These are phyloP conservation scores for Blepharisma undulans DNA, from an alignment of 169 alveolate genomes.

Conservation along the genomic window DNA sequence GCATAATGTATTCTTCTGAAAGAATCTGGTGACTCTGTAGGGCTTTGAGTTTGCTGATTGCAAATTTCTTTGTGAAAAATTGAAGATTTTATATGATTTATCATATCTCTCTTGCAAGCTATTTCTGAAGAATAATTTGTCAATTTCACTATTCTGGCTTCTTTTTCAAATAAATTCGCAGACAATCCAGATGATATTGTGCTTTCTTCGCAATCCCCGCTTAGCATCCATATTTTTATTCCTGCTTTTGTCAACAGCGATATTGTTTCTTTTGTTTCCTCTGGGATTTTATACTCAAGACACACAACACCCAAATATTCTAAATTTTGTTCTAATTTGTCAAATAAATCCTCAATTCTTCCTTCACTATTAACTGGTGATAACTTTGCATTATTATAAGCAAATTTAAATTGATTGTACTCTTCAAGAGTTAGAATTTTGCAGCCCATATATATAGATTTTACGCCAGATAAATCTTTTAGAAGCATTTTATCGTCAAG, in stretches of 20 bases:
- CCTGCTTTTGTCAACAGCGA: not conserved
- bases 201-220: constrained; percentile 14
- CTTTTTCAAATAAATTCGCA: not conserved
- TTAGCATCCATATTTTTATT: not conserved
- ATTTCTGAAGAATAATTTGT: not conserved
- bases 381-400: not conserved
- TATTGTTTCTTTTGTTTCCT: not conserved
- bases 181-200: not conserved
- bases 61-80: not conserved
- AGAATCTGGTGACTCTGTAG: not conserved
- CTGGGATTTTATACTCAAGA: not conserved
- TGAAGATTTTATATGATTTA: not conserved
- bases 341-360: constrained; percentile 10
- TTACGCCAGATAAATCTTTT: not conserved
- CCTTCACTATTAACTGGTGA: constrained; percentile 16
- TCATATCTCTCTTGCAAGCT: not conserved
- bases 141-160: not conserved
- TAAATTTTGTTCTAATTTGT: not conserved
- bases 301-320: not conserved
- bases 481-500: not conserved
- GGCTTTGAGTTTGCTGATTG: not conserved
- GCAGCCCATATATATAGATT: not conserved
- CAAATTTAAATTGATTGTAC: not conserved
- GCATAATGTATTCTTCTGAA: not conserved
- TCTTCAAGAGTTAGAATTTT: not conserved